Conservation (phyloP, 768 basidiomycete genomes). For the Auricularia cornea region DNA sequence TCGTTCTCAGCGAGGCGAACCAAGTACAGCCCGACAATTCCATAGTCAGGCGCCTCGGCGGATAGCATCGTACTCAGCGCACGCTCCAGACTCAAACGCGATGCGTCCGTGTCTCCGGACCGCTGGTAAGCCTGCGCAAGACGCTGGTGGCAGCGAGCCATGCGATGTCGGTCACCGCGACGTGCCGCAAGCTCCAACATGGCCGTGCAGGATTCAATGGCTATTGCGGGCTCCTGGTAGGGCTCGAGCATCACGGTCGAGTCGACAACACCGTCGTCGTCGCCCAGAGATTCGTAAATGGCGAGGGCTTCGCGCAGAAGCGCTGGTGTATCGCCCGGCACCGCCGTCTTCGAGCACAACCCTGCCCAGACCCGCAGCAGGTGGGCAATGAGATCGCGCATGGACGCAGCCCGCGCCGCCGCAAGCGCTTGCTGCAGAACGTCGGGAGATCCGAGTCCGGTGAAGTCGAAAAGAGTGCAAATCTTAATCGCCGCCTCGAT, state of each 20-base stretch:
- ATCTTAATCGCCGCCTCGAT: too few relatives aligned
- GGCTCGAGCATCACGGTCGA: not conserved
- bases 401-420: not conserved
- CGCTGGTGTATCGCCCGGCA: not conserved
- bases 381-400: not conserved
- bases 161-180: not conserved
- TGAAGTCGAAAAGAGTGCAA: too few relatives aligned
- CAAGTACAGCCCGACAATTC: too few relatives aligned
- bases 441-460: too few relatives aligned
- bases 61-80: not conserved
- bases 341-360: not conserved
- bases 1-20: too few relatives aligned
- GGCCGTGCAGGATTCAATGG: not conserved
- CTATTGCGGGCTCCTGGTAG: not conserved
- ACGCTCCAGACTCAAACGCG: not conserved
- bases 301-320: not conserved
- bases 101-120: not conserved
- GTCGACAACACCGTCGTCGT: not conserved
- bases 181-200: not conserved
- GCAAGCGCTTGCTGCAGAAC: not conserved
- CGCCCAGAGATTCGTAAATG: not conserved
- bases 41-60: not conserved
- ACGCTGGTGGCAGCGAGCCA: not conserved
- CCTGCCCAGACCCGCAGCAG: not conserved
- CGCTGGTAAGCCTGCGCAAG: not conserved